Evolutionary conservation across 495 filamentous ascomycete species (phyloP).

Genomic region (Lepidopterella palustris): DNA sequence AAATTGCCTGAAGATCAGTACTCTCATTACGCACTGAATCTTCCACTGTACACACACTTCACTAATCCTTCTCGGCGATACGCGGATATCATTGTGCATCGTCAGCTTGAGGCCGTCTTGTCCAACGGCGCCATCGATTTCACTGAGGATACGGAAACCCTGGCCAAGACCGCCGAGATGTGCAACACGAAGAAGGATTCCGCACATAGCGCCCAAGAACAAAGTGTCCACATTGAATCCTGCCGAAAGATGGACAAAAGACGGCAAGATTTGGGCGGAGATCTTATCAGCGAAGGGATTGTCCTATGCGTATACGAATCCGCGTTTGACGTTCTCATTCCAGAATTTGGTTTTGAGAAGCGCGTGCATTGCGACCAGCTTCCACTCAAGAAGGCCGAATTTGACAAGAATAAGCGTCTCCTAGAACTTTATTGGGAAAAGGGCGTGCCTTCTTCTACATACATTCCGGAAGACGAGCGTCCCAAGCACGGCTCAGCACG

Average conservation of each 20-base stretch:
- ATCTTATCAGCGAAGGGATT: constrained; percentile 94
- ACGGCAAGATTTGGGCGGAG: constrained; percentile 74
- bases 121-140: constrained; percentile 80
- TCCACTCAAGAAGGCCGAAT: constrained; percentile 96
- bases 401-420: constrained; percentile 86
- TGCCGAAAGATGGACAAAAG: constrained; percentile 91
- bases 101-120: constrained; percentile 82
- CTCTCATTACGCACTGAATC: constrained; percentile 84
- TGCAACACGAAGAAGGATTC: constrained; percentile 99
- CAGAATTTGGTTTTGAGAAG: constrained; percentile 98
- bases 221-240: constrained; percentile 97
- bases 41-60: constrained; percentile 95
- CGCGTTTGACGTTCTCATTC: constrained; percentile 95
- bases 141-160: constrained; percentile 75
- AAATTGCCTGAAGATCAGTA: constrained; percentile 66
- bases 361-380: constrained; percentile 98
- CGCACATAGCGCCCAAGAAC: constrained; percentile 92
- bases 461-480: constrained; percentile 93
- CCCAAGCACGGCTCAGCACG: constrained; percentile 68
- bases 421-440: constrained; percentile 99
- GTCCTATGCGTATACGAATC: constrained; percentile 98
- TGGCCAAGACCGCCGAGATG: constrained; percentile 88
- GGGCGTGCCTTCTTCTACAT: constrained; percentile 91
- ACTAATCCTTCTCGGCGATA: constrained; percentile 94
- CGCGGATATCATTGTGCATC: constrained; percentile 89